These are phyloP conservation scores for Halophytophthora polymorphica DNA, from an alignment of 352 stramenopile species.

Conservation along the genomic window DNA sequence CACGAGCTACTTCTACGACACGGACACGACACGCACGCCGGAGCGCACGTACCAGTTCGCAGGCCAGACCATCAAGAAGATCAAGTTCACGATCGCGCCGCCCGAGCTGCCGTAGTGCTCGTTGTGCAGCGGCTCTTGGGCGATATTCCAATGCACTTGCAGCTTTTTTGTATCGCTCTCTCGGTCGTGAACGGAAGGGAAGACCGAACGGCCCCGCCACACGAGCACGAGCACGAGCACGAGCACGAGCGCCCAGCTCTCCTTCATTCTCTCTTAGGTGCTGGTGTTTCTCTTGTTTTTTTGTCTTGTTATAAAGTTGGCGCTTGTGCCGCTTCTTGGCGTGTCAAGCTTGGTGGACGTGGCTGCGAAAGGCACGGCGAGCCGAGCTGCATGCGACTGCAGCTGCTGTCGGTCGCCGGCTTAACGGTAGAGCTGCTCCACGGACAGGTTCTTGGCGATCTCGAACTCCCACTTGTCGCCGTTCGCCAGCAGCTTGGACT, in stretches of 20 bases:
- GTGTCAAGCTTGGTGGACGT: background rate
- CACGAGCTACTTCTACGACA: conserved; percentile 83
- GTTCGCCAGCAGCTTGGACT: conserved; percentile 99
- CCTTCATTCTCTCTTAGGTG: conserved; percentile 35
- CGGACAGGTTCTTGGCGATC: conserved; percentile 98
- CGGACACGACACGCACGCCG: conserved; percentile 34
- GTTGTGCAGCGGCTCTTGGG: background rate
- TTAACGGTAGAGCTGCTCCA: conserved; percentile 99
- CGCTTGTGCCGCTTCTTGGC: conserved; percentile 8
- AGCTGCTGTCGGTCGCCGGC: conserved; percentile 6
- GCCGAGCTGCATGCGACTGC: conserved; percentile 1
- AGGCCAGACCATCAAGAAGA: conserved; percentile 74
- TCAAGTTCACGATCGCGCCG: conserved; percentile 77
- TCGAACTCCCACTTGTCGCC: conserved; percentile 99
- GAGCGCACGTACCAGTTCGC: conserved; percentile 52
- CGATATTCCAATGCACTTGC: conserved; percentile 8
- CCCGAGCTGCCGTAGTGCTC: conserved; percentile 35
- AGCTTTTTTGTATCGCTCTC: background rate
- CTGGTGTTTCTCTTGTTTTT: background rate
- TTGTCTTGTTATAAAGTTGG: conserved; percentile 28
- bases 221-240: background rate
- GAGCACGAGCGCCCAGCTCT: conserved; percentile 10
- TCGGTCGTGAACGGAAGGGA: background rate
- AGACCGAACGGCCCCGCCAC: background rate
- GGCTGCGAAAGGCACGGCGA: background rate